phyloP scores from a whole-genome alignment of 768 basidiomycete genomes.

The Leccinum fibrillosum region DNA sequence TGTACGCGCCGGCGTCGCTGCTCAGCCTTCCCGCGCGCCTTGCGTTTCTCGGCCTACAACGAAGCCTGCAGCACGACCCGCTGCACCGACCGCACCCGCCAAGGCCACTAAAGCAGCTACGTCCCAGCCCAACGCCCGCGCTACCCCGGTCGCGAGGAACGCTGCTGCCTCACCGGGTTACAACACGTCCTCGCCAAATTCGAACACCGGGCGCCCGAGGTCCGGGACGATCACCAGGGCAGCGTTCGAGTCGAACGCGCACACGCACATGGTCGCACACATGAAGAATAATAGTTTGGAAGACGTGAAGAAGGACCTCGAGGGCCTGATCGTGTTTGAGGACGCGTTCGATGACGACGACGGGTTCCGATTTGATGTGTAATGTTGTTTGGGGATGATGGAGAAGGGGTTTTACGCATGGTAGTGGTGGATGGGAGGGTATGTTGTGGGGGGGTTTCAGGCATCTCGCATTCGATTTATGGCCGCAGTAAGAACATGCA shows the following conservation, averaged over 20 bases:
- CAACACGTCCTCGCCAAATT: background rate
- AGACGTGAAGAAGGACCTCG: slow-evolving; percentile 31
- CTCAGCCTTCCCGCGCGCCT: slow-evolving; percentile 8
- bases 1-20: background rate
- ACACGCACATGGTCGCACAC: slow-evolving; percentile 17
- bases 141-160: background rate
- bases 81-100: background rate
- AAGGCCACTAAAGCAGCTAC: slow-evolving; percentile 8
- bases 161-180: background rate
- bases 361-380: slow-evolving; percentile 30
- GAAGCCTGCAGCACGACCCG: slow-evolving; percentile 8
- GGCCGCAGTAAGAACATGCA: slow-evolving; percentile 9
- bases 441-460: background rate
- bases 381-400: background rate
- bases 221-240: slow-evolving; percentile 26
- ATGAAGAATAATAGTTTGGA: slow-evolving; percentile 23
- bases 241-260: slow-evolving; percentile 22
- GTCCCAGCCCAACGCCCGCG: background rate
- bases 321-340: slow-evolving; percentile 29
- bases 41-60: slow-evolving; percentile 6
- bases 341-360: slow-evolving; percentile 27
- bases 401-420: background rate
- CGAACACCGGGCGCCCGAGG: slow-evolving; percentile 11
- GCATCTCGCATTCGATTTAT: slow-evolving; percentile 12
- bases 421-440: background rate